Conservation (phyloP, 495 filamentous ascomycete genomes). For the Neurospora sp. region DNA sequence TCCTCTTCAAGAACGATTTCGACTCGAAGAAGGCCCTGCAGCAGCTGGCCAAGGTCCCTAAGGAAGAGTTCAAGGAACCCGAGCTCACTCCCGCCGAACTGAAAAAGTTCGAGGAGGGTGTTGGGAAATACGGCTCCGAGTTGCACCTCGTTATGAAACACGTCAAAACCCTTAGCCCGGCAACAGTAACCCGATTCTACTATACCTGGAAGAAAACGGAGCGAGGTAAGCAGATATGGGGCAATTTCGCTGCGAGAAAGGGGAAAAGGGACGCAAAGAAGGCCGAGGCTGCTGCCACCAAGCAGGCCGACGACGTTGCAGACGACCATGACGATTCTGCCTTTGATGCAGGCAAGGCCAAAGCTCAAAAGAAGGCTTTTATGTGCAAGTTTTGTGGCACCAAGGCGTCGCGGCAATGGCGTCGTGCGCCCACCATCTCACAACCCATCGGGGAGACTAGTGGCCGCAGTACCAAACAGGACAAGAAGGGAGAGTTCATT, state of each 20-base stretch:
- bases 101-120: conserved; percentile 86
- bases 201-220: conserved; percentile 98
- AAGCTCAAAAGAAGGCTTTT: conserved; percentile 67
- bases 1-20: conserved; percentile 63
- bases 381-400: conserved; percentile 90
- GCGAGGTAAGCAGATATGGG: conserved; percentile 79
- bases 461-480: conserved; percentile 49
- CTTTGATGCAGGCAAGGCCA: conserved; percentile 84
- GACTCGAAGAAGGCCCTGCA: conserved; percentile 63
- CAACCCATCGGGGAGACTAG: conserved; percentile 58
- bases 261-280: conserved; percentile 73
- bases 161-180: conserved; percentile 68
- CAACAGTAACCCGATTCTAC: conserved; percentile 81
- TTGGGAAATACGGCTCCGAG: conserved; percentile 86
- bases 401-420: conserved; percentile 77
- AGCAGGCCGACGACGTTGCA: conserved; percentile 83
- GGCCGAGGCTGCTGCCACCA: conserved; percentile 53
- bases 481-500: conserved; percentile 67
- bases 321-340: conserved; percentile 93
- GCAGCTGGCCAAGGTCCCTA: conserved; percentile 53
- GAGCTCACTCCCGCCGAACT: conserved; percentile 66
- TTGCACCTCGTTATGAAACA: conserved; percentile 73
- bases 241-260: conserved; percentile 72
- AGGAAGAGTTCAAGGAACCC: conserved; percentile 76
- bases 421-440: conserved; percentile 75